Base-by-base conservation (phyloP, 2,329 filamentous ascomycete species). In the Cadophora malorum region DNA sequence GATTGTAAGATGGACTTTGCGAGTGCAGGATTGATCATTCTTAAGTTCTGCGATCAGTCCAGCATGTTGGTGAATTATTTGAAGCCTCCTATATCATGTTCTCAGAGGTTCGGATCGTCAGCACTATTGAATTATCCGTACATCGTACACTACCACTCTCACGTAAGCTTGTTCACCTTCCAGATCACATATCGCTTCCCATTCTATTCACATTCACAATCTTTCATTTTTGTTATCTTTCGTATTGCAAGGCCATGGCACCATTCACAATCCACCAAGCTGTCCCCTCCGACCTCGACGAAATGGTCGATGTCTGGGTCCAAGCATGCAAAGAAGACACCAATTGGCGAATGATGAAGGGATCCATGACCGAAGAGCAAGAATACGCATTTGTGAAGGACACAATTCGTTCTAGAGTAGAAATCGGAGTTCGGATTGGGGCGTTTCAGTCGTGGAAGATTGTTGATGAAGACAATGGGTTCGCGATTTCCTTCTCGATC, bases 131-230 rank as follows among this genome's bases (percentile, higher is more conserved):
- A 7, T 21, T 1, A 49, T 21, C n/a, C 19, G 45, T 21, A 49
- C 19, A 49, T n/a, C n/a, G n/a, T 49, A 10, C 50, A 53, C 50
- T 19, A 53, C 9, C 23, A 53, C 50, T 53, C 25, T 53, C 50
- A 53, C 50, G 25, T 31, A 53, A 31, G 23, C 45, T 49, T 14
- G 12, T 10, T 38, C 8, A 19, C 35, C 14, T 45, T 16, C 12
- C 10, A 19, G 16, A 45, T 16, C 41, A 16, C 41, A 45, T 19
- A 45, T 5, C 41, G 10, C 41, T 45, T 19, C 14, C 4, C 16
- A 14, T 16, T 19, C 12, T 45, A 49, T 21, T 21, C 45, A 8
- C 19, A 49, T 21, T 21, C 45, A 8, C 19, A 1, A 21, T 49
- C 28, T 16, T 31, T 19, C 12, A 10, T 0, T 28, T 4, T 28